These are phyloP conservation scores for Euryodendron excelsum DNA, from an alignment of 148 eudicot genomes.

Conservation along the genomic window DNA sequence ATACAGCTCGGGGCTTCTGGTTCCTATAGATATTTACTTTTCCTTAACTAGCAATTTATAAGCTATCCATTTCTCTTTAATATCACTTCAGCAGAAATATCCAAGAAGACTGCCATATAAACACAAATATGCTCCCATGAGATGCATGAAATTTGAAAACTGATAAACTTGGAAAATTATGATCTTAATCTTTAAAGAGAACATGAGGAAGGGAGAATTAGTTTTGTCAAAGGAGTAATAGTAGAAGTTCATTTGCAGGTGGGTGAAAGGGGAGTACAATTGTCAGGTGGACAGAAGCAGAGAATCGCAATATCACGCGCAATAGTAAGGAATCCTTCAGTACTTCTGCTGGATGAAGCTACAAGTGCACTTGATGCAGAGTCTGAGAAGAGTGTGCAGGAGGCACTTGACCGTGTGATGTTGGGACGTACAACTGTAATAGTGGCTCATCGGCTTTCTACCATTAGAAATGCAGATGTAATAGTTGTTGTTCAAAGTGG, in stretches of 20 bases:
- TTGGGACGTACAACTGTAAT: constrained; percentile 89
- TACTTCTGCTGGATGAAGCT: constrained; percentile 90
- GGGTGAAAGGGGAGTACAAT: constrained; percentile 88
- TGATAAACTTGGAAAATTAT: not conserved
- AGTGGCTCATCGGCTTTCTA: constrained; percentile 94
- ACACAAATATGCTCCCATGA: not conserved
- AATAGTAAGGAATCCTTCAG: constrained; percentile 83
- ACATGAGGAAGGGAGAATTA: not conserved
- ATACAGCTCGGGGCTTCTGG: not conserved
- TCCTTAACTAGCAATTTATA: no score
- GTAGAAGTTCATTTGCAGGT: constrained; percentile 47
- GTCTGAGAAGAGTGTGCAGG: constrained; percentile 96
- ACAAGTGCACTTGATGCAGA: constrained; percentile 99
- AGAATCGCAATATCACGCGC: constrained; percentile 96
- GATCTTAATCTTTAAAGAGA: not conserved
- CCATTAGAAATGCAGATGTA: constrained; percentile 83
- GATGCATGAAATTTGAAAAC: not conserved
- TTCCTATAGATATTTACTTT: not conserved
- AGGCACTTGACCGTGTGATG: constrained; percentile 98
- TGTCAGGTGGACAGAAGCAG: constrained; percentile 99
- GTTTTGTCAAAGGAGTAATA: constrained; percentile 7
- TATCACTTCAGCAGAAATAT: no score
- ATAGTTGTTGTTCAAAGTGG: constrained; percentile 91
- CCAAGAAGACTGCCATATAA: not conserved
- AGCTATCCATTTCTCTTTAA: no score